Percentiles rank a stretch among this genome's conserved stretches.
These are phyloP conservation scores for Cladobotryum protrusum DNA, from an alignment of 2,329 filamentous ascomycete species.

Conservation along the genomic window DNA sequence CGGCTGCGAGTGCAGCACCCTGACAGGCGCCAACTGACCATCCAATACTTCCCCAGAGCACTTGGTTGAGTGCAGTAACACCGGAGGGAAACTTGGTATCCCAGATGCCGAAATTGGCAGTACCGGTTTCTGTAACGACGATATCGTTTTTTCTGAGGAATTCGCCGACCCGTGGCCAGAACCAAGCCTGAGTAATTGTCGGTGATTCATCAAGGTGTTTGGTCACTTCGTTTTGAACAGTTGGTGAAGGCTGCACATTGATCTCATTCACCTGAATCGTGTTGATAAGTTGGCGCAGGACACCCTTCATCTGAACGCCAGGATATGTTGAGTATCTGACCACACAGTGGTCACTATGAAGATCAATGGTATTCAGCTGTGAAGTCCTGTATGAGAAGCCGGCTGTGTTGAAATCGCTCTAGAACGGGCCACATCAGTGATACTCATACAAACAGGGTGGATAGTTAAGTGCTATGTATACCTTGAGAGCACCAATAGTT, in stretches of 20 bases:
- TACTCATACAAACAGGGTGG: too few relatives aligned
- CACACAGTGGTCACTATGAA: constrained; percentile 67
- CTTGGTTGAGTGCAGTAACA: constrained; percentile 77
- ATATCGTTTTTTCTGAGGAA: constrained; percentile 70
- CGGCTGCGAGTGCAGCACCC: constrained; percentile 66
- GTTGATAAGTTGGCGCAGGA: constrained; percentile 64
- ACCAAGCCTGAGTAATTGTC: constrained; percentile 61
- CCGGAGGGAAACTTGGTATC: constrained; percentile 71
- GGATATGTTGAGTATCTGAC: constrained; percentile 77
- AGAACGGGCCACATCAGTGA: not conserved
- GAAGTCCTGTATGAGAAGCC: constrained; percentile 77
- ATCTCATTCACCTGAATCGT: constrained; percentile 53
- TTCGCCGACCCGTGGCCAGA: constrained; percentile 71
- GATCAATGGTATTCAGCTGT: constrained; percentile 71
- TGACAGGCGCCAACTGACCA: constrained; percentile 55
- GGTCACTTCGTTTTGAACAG: constrained; percentile 45
- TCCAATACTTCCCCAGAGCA: constrained; percentile 63
- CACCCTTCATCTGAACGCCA: constrained; percentile 68
- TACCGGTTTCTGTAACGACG: constrained; percentile 81
- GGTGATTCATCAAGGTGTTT: constrained; percentile 33
- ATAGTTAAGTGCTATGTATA: constrained; percentile 9
- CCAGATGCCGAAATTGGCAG: constrained; percentile 82
- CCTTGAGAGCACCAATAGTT: constrained; percentile 58
- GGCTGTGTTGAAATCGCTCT: constrained; percentile 76
- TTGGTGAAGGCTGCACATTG: constrained; percentile 46